These are phyloP conservation scores for Viridothelium virens DNA, from an alignment of 495 filamentous ascomycete genomes.

Conservation along the genomic window DNA sequence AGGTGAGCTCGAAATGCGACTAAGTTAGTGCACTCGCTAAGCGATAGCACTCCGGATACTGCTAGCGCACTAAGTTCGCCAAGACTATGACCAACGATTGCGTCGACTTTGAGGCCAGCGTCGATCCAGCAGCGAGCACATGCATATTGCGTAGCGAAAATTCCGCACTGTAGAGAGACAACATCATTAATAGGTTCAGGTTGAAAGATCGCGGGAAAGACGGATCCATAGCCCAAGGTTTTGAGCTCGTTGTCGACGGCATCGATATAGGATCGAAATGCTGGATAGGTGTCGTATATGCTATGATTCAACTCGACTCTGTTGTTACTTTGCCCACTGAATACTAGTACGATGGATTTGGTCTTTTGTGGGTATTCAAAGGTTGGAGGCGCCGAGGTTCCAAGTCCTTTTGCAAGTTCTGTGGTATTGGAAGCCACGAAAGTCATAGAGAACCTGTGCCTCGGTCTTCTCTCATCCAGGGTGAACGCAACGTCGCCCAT, in stretches of 20 bases:
- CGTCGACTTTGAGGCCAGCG: slow-evolving; percentile 35
- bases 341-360: neutral
- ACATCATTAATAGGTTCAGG: slow-evolving; percentile 32
- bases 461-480: neutral
- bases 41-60: slow-evolving; percentile 34
- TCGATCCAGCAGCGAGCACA: slow-evolving; percentile 46
- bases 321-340: neutral
- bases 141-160: slow-evolving; percentile 47
- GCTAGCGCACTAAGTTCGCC: slow-evolving; percentile 46
- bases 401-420: neutral
- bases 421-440: neutral
- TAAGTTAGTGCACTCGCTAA: slow-evolving; percentile 38
- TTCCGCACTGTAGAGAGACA: slow-evolving; percentile 39
- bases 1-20: slow-evolving; percentile 38
- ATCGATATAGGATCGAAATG: neutral
- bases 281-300: neutral
- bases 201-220: slow-evolving; percentile 45
- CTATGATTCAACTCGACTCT: neutral
- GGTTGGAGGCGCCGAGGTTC: neutral
- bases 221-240: neutral
- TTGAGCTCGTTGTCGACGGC: neutral
- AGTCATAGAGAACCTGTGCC: neutral
- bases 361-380: neutral
- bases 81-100: slow-evolving; percentile 47
- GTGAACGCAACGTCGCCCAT: neutral